phyloP scores from a whole-genome alignment of 2,329 filamentous ascomycete species.

The Mollisiaceae sp. region DNA sequence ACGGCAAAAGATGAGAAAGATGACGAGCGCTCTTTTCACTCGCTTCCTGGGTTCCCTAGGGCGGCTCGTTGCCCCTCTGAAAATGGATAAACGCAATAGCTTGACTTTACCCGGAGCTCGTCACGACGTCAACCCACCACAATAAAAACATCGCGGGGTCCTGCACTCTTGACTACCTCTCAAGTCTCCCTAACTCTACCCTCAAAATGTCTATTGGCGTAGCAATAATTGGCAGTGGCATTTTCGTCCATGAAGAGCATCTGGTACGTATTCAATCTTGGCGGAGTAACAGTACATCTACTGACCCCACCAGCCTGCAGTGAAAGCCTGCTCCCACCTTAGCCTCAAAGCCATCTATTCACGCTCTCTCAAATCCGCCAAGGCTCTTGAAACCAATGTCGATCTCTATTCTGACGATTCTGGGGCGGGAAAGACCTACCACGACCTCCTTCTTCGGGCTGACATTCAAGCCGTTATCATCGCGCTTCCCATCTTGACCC shows the following conservation, averaged over 20 bases:
- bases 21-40: neutral
- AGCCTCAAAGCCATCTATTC: conserved; percentile 55
- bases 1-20: neutral
- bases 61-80: neutral
- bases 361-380: conserved; percentile 41
- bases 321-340: conserved; percentile 56
- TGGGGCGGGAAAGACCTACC: conserved; percentile 49
- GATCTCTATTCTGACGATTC: conserved; percentile 43
- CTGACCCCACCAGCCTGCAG: conserved; percentile 55
- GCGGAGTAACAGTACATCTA: neutral
- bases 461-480: conserved; percentile 45
- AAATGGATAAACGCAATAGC: neutral
- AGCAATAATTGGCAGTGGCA: conserved; percentile 67
- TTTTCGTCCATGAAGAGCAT: conserved; percentile 65
- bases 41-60: neutral
- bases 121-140: conserved; percentile 1
- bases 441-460: conserved; percentile 40
- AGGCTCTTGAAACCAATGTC: conserved; percentile 48
- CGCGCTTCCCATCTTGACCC: conserved; percentile 55
- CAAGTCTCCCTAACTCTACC: neutral
- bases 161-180: neutral
- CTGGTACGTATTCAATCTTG: conserved; percentile 47
- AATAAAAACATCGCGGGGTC: neutral
- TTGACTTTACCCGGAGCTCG: neutral
- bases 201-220: conserved; percentile 52